Percentiles rank a stretch among this genome's conserved stretches.
These are phyloP conservation scores for Carex pumila DNA, from an alignment of 176 grass and related monocot genomes.

Conservation along the genomic window DNA sequence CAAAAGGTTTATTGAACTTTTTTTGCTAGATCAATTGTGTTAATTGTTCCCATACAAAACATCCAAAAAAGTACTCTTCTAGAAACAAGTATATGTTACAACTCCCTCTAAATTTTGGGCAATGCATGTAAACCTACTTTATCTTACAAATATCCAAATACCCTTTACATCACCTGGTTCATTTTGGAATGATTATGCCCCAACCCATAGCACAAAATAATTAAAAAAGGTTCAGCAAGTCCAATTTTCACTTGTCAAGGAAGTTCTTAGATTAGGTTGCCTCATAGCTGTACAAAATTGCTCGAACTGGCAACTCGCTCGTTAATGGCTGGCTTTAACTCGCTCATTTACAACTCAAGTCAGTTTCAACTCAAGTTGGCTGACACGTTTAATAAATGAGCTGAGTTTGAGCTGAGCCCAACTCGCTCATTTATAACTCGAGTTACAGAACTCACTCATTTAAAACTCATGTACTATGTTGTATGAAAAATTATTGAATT, in stretches of 20 bases:
- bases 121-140: not conserved
- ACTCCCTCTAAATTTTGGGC: not conserved
- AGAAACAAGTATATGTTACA: not conserved
- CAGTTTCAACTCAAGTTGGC: no score
- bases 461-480: no score
- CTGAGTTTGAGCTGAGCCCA: no score
- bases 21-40: not conserved
- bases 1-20: not conserved
- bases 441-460: no score
- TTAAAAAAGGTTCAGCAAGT: not conserved
- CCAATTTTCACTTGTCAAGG: not conserved
- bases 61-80: not conserved
- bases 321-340: no score
- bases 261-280: not conserved
- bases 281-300: not conserved
- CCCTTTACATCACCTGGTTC: not conserved
- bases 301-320: no score
- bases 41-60: not conserved
- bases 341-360: no score
- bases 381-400: no score
- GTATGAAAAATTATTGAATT: no score
- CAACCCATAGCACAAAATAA: not conserved
- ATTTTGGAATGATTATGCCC: not conserved
- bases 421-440: no score
- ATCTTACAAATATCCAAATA: not conserved